Evolutionary conservation across 2,329 filamentous ascomycete species (phyloP), one percentile per base, ranked within the genome.

Genomic region (Penicillium decumbens): DNA sequence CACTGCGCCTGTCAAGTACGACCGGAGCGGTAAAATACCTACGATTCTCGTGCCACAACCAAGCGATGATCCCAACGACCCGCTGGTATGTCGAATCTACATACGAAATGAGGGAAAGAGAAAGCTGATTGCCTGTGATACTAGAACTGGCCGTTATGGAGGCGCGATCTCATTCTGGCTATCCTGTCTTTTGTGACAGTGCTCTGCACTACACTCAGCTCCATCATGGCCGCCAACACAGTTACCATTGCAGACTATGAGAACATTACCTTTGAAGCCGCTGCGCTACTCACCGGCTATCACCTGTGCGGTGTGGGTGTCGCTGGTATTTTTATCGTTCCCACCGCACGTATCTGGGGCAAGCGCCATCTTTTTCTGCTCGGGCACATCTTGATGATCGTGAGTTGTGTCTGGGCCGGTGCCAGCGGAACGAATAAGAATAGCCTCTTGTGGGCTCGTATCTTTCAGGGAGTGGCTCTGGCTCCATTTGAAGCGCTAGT

Each of bases 21-120:
- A 91, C 69, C 78, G 70, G 45, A 84, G 77, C 54, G 85, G 87
- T 29, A 75, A 77, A 15, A 70, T 78, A 15, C 82, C 84, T 43
- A 87, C 92, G 61, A 87, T 96, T 59, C 81, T 96, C 28, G 86
- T 95, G 4, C 92, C 92, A 4, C 92, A 96, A 65, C 92, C 92
- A 2, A 91, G 85, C 54, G 87, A 95, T 69, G 89, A 95, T 67
- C 89, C 88, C 3, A 92, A 95, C 67, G 91, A 96, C 70, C 91
- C 89, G 27, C 76, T 95, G 58, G 81, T 84, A 77, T 47, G 64
- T 33, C 6, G 72, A 60, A 37, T 56, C 79, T 77, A 66, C 54
- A 27, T 32, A 25, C 29, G 13, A 30, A 32, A 3, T 13, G 18
- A 6, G 6, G 27, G 35, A 35, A 29, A 5, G 23, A 4, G 28